Evolutionary conservation across 2,329 filamentous ascomycete species (phyloP), one percentile per base, ranked within the genome.

Genomic region (Paradendryphiella salina): DNA sequence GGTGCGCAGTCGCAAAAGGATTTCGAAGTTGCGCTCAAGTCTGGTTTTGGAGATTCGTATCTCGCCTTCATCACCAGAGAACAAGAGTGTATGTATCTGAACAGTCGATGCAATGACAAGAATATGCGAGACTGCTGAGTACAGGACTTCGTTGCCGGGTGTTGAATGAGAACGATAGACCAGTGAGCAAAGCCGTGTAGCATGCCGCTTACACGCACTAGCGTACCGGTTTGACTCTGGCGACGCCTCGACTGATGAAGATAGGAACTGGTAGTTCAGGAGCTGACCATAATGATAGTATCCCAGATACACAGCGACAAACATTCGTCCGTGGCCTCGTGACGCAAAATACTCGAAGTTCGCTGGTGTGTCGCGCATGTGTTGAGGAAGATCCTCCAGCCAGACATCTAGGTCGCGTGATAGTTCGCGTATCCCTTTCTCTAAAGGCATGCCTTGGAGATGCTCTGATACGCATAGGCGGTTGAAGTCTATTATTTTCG

Each of bases 261-360:
- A 61, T 20, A 63, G 48, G 29, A 63, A 64, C 21, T 64, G 61
- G 47, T 64, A 64, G 44, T 63, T 57, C 23, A 64, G 45, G 20
- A 64, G 56, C 32, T 63, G 58, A 11, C 60, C 61, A 39, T 58
- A 64, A 32, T 64, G 61, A 21, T 64, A 64, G 31, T 63, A 64
- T 3, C 61, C 61, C 10, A 64, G 54, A 47, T 64, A 64, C 4
- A 64, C 46, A 14, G 61, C 61, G 9, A 53, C 52, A 18, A 64
- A 64, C 58, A 64, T 61, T 7, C 61, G 56, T 2, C 61, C 61
- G 14, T 63, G 54, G 3, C 61, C 60, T 23, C 51, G 56, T 15
- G 57, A 59, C 18, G 61, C 56, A 33, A 63, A 64, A 37, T 54
- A 59, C 23, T 54, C 51, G 33, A 64, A 60, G 18, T 64, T 64